Percentiles rank a stretch among this genome's conserved stretches.
Conservation (phyloP, 345 rosid species). For the Citrus sinensis region DVS_A1.0 CM039163.1:36494501-36495000, state of each 20-base stretch:
- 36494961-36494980: constrained; percentile 66
- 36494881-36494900: no score
- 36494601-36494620: constrained; percentile 80
- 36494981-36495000: constrained; percentile 15
- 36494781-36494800: constrained; percentile 80
- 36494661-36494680: not conserved
- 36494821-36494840: constrained; percentile 39
- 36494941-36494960: constrained; percentile 75
- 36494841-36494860: not conserved
- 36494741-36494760: constrained; percentile 59
- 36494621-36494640: constrained; percentile 90
- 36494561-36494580: constrained; percentile 89
- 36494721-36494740: not conserved
- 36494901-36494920: not conserved
- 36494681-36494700: not conserved
- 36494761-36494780: constrained; percentile 89
- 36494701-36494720: not conserved
- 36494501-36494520: constrained; percentile 78
- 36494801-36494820: constrained; percentile 70
- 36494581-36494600: constrained; percentile 79
- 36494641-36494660: constrained; percentile 83
- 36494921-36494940: constrained; percentile 81
- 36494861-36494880: no score
- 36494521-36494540: constrained; percentile 77
- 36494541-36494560: constrained; percentile 79